Conservation (phyloP, 108 stramenopile species). For the Nannochloropsis gaditana region DNA sequence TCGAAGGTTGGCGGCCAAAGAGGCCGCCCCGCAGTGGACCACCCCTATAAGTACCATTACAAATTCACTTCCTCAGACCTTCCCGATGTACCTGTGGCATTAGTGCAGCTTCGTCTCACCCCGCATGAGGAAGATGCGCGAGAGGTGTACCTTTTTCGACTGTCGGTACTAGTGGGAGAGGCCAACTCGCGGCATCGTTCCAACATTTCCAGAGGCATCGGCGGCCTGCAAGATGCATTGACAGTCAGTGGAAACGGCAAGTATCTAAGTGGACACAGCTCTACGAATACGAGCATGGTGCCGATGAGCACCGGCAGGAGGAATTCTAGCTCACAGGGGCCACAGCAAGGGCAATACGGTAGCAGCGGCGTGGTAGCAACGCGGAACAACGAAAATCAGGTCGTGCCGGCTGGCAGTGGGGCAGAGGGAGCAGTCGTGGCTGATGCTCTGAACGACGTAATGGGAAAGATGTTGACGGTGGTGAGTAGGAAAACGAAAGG, state of each 20-base stretch:
- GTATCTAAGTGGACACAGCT: neutral
- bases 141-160: constrained; percentile 1
- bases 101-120: neutral
- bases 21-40: constrained; percentile 15
- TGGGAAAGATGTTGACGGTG: neutral
- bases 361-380: neutral
- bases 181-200: neutral
- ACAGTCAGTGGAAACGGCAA: neutral
- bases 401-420: neutral
- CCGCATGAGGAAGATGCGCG: neutral
- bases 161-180: neutral
- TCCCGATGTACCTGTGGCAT: neutral
- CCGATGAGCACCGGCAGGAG: neutral
- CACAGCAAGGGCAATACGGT: constrained; percentile 1
- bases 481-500: constrained; percentile 4
- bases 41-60: constrained; percentile 15
- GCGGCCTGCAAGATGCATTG: neutral
- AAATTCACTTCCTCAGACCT: constrained; percentile 2
- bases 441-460: neutral
- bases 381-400: constrained; percentile 11
- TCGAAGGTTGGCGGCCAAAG: neutral
- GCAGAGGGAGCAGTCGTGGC: neutral
- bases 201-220: neutral
- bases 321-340: neutral
- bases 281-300: neutral